Evolutionary conservation across 805 yeast genomes (phyloP).

Genomic region (Yamadazyma phyllophila): DNA sequence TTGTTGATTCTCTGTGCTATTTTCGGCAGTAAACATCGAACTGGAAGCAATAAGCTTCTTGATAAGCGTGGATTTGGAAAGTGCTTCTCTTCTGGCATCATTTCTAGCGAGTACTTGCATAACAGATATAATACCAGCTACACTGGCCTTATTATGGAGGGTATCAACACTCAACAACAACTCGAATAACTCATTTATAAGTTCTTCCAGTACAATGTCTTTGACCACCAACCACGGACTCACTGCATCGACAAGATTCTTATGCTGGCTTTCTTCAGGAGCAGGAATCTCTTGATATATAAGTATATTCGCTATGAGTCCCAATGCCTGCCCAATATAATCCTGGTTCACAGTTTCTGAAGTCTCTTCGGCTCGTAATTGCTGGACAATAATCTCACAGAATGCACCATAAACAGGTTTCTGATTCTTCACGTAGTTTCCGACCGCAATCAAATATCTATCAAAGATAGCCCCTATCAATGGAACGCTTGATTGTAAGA

Average conservation of each 20-base stretch:
- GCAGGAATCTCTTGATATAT: conserved; percentile 47
- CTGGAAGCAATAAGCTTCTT: conserved; percentile 46
- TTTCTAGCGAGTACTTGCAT: conserved; percentile 40
- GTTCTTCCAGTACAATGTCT: background rate
- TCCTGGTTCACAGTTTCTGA: too few relatives aligned
- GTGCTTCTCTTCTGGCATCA: conserved; percentile 33
- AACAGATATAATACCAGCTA: background rate
- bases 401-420: background rate
- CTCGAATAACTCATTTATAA: conserved; percentile 1
- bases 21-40: conserved; percentile 22
- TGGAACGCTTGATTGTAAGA: conserved; percentile 1
- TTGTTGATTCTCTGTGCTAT: conserved; percentile 10
- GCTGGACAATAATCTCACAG: conserved; percentile 33
- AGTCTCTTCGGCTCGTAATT: too few relatives aligned
- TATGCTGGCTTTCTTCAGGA: conserved; percentile 29
- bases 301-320: background rate
- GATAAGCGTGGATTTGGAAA: conserved; percentile 49
- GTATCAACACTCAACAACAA: background rate
- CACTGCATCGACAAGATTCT: conserved; percentile 9
- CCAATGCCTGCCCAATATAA: too few relatives aligned
- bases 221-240: conserved; percentile 2
- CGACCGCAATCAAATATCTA: background rate
- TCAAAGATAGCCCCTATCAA: conserved; percentile 7
- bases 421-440: background rate
- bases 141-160: background rate